These are phyloP conservation scores for Lathyrus aphaca DNA, from an alignment of 306 rosid genomes.

Conservation along the genomic window DNA sequence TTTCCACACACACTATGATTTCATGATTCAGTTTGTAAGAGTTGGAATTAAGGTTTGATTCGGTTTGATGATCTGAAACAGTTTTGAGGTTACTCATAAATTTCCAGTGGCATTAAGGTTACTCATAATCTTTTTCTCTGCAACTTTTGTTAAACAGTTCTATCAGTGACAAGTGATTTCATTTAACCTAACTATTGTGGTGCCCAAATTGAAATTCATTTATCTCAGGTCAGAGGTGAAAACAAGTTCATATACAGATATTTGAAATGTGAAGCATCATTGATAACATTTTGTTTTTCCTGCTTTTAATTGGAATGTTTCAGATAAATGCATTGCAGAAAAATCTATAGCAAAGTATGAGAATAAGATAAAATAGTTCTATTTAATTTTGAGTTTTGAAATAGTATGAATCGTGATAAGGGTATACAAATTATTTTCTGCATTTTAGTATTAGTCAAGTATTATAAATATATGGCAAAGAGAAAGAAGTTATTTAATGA, in stretches of 20 bases:
- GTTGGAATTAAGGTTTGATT: no score
- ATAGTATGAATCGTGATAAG: slow-evolving; percentile 13
- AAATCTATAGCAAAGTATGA: slow-evolving; percentile 70
- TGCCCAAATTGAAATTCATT: slow-evolving; percentile 64
- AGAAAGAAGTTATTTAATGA: slow-evolving; percentile 82
- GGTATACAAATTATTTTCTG: slow-evolving; percentile 38
- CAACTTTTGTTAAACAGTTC: slow-evolving; percentile 50
- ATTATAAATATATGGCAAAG: slow-evolving; percentile 70
- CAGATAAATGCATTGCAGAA: slow-evolving; percentile 68
- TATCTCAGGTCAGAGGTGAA: slow-evolving; percentile 64
- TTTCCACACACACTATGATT: no score
- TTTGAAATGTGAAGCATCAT: slow-evolving; percentile 33
- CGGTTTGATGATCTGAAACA: no score
- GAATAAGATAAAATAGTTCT: slow-evolving; percentile 69
- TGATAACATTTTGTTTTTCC: slow-evolving; percentile 39
- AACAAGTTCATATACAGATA: slow-evolving; percentile 31
- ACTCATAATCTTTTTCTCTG: slow-evolving; percentile 19
- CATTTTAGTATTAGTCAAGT: slow-evolving; percentile 78
- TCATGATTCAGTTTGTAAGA: no score
- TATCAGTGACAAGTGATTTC: slow-evolving; percentile 47
- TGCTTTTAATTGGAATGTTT: slow-evolving; percentile 41
- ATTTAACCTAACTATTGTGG: slow-evolving; percentile 62
- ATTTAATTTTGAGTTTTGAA: slow-evolving; percentile 24
- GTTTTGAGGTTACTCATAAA: no score
- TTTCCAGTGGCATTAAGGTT: slow-evolving; percentile 17